Conservation (phyloP, 345 rosid genomes). For the Euphorbia lathyris region DNA sequence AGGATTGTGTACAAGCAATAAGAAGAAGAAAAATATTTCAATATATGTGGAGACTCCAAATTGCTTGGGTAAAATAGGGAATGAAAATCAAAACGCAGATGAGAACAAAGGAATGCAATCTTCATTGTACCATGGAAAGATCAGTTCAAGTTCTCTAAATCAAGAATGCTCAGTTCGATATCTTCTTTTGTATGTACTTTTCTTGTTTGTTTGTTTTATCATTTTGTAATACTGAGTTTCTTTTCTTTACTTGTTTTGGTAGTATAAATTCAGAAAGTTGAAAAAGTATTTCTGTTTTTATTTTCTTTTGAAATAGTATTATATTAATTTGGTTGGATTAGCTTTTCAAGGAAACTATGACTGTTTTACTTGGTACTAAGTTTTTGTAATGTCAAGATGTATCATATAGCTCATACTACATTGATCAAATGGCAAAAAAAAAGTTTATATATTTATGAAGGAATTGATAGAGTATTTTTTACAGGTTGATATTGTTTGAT, state of each 20-base stretch:
- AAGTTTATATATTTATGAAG: neutral
- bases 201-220: neutral
- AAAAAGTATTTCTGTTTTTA: neutral
- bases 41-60: slow-evolving; percentile 20
- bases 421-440: neutral
- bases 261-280: neutral
- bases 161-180: neutral
- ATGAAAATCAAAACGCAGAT: slow-evolving; percentile 15
- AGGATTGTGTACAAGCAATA: slow-evolving; percentile 34
- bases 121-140: slow-evolving; percentile 20
- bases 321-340: neutral
- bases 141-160: slow-evolving; percentile 12
- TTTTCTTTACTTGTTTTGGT: neutral
- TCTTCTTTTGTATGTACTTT: neutral
- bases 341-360: neutral
- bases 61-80: slow-evolving; percentile 24
- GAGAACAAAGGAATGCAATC: slow-evolving; percentile 23
- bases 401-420: neutral
- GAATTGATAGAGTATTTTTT: too few relatives aligned
- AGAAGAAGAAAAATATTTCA: slow-evolving; percentile 21
- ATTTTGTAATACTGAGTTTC: neutral
- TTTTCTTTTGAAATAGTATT: neutral
- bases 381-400: slow-evolving; percentile 1
- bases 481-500: neutral
- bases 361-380: neutral